Conservation (phyloP, 2,329 filamentous ascomycete species). For the Hawksworthiomyces lignivorus region DNA sequence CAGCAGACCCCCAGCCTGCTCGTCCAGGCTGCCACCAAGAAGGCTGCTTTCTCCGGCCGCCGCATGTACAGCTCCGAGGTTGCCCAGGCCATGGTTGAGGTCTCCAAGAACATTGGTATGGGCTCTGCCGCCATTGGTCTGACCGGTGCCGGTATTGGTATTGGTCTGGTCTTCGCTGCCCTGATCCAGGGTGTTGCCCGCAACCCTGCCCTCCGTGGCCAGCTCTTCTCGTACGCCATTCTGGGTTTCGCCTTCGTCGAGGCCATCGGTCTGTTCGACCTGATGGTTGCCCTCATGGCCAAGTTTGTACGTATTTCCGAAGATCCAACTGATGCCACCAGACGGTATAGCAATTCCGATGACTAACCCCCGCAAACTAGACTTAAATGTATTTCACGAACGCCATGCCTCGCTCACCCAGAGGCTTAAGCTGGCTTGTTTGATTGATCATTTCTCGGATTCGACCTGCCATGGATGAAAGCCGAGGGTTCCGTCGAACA, state of each 20-base stretch:
- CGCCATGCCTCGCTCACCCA: too few relatives aligned
- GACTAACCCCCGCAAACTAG: too few relatives aligned
- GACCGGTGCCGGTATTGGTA: constrained; percentile 88
- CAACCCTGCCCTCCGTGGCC: constrained; percentile 89
- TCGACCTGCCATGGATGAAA: too few relatives aligned
- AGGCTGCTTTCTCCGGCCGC: constrained; percentile 51
- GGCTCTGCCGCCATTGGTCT: constrained; percentile 86
- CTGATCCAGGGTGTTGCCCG: constrained; percentile 84
- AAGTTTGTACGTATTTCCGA: constrained; percentile 63
- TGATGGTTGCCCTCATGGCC: constrained; percentile 88
- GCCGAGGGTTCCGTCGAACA: too few relatives aligned
- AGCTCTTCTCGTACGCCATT: constrained; percentile 70
- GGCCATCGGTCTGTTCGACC: constrained; percentile 52
- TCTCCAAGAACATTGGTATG: constrained; percentile 88
- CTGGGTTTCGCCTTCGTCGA: constrained; percentile 58
- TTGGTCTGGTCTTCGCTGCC: constrained; percentile 87
- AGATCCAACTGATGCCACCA: too few relatives aligned
- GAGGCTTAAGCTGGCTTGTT: too few relatives aligned
- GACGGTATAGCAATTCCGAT: too few relatives aligned
- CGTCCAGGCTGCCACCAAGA: constrained; percentile 54
- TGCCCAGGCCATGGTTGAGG: constrained; percentile 80
- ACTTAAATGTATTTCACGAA: too few relatives aligned
- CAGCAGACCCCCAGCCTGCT: constrained; percentile 61
- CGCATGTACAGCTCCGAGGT: constrained; percentile 84
- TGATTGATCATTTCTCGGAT: too few relatives aligned